Conservation (phyloP, 176 grass and related monocot genomes). For the Carex pumila region DNA sequence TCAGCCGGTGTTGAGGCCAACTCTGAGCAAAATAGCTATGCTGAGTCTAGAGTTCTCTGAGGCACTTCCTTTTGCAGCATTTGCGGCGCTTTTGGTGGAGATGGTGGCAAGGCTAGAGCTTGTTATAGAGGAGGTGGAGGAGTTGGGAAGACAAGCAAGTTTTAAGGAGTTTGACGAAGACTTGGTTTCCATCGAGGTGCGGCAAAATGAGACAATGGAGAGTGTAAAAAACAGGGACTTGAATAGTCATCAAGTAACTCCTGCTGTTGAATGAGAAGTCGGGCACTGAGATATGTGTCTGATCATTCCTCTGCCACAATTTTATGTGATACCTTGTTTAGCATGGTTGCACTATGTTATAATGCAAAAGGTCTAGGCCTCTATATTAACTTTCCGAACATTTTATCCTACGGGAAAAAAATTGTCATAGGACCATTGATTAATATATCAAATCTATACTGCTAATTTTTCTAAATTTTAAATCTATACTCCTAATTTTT, state of each 20-base stretch:
- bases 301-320: neutral
- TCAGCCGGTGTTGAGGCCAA: slow-evolving; percentile 29
- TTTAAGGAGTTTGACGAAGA: slow-evolving; percentile 61
- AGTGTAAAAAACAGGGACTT: slow-evolving; percentile 23
- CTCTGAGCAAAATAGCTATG: slow-evolving; percentile 73
- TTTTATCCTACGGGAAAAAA: too few relatives aligned
- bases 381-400: too few relatives aligned
- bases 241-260: neutral
- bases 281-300: neutral
- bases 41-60: slow-evolving; percentile 80
- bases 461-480: too few relatives aligned
- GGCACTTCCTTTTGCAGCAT: slow-evolving; percentile 84
- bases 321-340: neutral
- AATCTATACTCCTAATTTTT: too few relatives aligned
- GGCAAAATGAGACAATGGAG: slow-evolving; percentile 26
- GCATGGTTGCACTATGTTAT: neutral
- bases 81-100: slow-evolving; percentile 83
- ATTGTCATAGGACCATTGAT: too few relatives aligned
- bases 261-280: neutral
- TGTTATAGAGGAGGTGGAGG: slow-evolving; percentile 85
- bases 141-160: slow-evolving; percentile 56
- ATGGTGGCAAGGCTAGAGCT: slow-evolving; percentile 76
- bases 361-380: neutral
- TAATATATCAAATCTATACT: too few relatives aligned
- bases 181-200: slow-evolving; percentile 42